These are phyloP conservation scores for Lanmaoa pseudosensibilis DNA, from an alignment of 768 basidiomycete species.

Conservation along the genomic window DNA sequence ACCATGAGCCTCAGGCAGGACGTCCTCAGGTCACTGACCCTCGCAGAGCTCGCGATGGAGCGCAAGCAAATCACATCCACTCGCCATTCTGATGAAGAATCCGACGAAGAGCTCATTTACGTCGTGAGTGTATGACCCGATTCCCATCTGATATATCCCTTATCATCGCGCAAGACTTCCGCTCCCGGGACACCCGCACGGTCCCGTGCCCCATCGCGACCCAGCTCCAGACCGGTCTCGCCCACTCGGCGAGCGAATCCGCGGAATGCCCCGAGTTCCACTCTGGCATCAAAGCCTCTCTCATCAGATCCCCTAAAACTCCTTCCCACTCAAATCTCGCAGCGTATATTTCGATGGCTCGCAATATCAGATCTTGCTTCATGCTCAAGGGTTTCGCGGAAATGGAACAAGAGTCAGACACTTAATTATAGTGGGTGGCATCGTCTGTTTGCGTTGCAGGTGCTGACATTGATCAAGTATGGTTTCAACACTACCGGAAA, in stretches of 20 bases:
- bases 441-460: background rate
- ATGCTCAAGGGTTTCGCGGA: constrained; percentile 78
- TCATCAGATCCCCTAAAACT: constrained; percentile 60
- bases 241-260: constrained; percentile 21
- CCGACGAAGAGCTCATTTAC: constrained; percentile 67
- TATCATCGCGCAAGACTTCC: constrained; percentile 49
- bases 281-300: constrained; percentile 20
- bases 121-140: constrained; percentile 50
- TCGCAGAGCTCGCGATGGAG: constrained; percentile 33
- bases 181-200: constrained; percentile 65
- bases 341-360: constrained; percentile 70
- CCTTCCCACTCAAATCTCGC: constrained; percentile 80
- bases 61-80: constrained; percentile 19
- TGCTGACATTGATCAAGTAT: constrained; percentile 53
- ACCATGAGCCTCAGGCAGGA: constrained; percentile 72
- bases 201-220: constrained; percentile 54
- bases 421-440: constrained; percentile 75
- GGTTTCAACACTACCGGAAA: constrained; percentile 90
- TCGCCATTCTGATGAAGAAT: constrained; percentile 44
- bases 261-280: constrained; percentile 29
- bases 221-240: constrained; percentile 48
- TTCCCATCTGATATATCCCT: constrained; percentile 6
- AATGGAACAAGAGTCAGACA: constrained; percentile 88
- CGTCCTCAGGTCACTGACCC: constrained; percentile 58
- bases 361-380: constrained; percentile 65